phyloP scores from a whole-genome alignment of 768 basidiomycete species.

The Leccinum barrowsii region DNA sequence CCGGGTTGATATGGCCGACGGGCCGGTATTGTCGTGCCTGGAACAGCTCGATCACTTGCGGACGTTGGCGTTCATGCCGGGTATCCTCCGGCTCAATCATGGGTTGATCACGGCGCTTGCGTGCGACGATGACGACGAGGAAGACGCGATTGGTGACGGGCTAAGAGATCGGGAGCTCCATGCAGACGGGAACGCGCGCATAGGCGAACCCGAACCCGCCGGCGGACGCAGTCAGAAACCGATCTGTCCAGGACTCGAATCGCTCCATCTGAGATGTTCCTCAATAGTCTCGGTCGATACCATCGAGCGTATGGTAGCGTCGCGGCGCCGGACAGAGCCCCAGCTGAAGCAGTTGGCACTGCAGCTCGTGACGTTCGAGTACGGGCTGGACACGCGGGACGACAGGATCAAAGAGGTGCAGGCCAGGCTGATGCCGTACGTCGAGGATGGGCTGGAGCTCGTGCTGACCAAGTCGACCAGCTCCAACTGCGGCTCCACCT shows the following conservation, averaged over 20 bases:
- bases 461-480: conserved; percentile 20
- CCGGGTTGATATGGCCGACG: conserved; percentile 24
- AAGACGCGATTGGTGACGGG: neutral
- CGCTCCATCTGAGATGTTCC: conserved; percentile 25
- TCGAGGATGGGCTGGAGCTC: conserved; percentile 25
- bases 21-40: conserved; percentile 19
- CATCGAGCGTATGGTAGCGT: conserved; percentile 24
- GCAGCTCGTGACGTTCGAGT: conserved; percentile 28
- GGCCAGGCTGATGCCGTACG: conserved; percentile 9
- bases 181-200: neutral
- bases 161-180: neutral
- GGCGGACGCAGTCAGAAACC: neutral
- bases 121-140: neutral
- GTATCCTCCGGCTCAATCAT: conserved; percentile 31
- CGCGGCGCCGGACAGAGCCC: conserved; percentile 15
- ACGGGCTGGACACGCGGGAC: conserved; percentile 28
- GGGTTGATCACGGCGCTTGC: conserved; percentile 26
- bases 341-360: conserved; percentile 19
- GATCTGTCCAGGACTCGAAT: conserved; percentile 25
- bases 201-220: neutral
- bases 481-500: neutral
- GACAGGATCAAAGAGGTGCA: conserved; percentile 21
- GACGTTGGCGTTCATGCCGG: conserved; percentile 21
- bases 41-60: conserved; percentile 16
- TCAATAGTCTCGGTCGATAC: conserved; percentile 20